Evolutionary conservation across 139 green algal species (phyloP).

Genomic region (Coelastrella sp.): DNA sequence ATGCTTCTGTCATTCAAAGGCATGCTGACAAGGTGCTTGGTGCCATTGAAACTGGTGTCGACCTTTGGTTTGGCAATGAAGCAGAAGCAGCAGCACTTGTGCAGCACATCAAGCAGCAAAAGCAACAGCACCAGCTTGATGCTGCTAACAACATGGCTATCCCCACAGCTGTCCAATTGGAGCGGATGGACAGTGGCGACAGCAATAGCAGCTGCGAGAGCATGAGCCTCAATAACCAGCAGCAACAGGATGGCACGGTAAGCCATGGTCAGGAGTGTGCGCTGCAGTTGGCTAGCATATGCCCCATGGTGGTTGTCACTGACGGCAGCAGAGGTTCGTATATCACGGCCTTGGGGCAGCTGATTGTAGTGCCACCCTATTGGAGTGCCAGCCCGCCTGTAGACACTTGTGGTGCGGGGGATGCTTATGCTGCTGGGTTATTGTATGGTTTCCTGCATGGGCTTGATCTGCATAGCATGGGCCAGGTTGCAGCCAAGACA

Average conservation of each 20-base stretch:
- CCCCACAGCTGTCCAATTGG: background rate
- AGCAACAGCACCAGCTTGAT: conserved; percentile 36
- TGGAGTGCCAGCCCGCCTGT: conserved; percentile 78
- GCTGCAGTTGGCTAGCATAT: conserved; percentile 65
- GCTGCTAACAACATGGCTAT: background rate
- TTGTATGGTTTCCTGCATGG: conserved; percentile 74
- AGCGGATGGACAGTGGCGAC: conserved; percentile 2
- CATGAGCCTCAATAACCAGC: background rate
- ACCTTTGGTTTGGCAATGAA: conserved; percentile 85
- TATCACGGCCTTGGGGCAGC: conserved; percentile 18
- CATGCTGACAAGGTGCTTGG: conserved; percentile 59
- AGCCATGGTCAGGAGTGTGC: conserved; percentile 64
- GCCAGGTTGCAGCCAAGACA: conserved; percentile 66
- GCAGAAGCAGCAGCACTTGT: conserved; percentile 59
- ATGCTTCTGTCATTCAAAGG: conserved; percentile 85
- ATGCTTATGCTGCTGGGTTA: conserved; percentile 86
- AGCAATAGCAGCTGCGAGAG: background rate
- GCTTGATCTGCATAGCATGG: conserved; percentile 71
- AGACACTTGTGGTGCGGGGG: conserved; percentile 91
- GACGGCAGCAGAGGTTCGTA: conserved; percentile 79
- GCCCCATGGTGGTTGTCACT: conserved; percentile 85
- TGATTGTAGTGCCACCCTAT: conserved; percentile 78
- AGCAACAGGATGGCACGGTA: background rate
- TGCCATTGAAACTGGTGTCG: conserved; percentile 63
- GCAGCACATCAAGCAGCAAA: background rate